Base-by-base conservation (phyloP, 1,139 yeast species). In the Hansenula lynferdii region DNA sequence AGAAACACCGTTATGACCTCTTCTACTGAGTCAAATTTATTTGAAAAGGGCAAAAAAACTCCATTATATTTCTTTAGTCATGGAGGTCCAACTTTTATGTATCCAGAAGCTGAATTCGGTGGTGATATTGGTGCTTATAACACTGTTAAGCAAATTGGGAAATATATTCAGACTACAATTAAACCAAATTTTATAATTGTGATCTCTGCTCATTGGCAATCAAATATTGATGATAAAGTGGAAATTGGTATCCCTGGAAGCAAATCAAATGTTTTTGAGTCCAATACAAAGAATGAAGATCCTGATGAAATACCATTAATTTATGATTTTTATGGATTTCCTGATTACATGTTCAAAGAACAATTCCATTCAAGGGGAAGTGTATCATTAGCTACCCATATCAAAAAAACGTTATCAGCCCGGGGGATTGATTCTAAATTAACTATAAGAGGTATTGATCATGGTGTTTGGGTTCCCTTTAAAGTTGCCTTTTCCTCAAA, bases 401-500 rank as follows among this genome's bases (percentile, higher is more conserved):
- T 84, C 16, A 65, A 67, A 28, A 51, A 61, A 1, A 59, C 69
- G 11, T 61, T 85, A 28, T 48, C 51, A 14, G 46, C 54, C 5
- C 48, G 58, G 11, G 82, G 80, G 0, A 65, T 83, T 35, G 50
- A 63, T 2, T 61, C 78, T 1, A 60, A 61, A 24, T 47, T 76
- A 16, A 56, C 62, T 1, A 56, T 61, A 16, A 65, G 94, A 40
- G 94, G 94, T 5, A 58, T 85, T 17, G 95, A 85, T 55, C 95
- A 85, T 58, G 95, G 95, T 2, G 82, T 72, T 4, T 85, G 92
- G 89, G 87, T 81, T 2, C 90, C 94, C 0, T 69, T 80, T 42
- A 79, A 81, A 51, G 83, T 81, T 20, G 87, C 86, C 3, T 82
- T 84, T 50, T 71, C 78, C 18, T 66, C 69, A 30, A 49, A 47